Evolutionary conservation across 148 eudicot species (phyloP).

Genomic region (Oxyria digyna): DNA sequence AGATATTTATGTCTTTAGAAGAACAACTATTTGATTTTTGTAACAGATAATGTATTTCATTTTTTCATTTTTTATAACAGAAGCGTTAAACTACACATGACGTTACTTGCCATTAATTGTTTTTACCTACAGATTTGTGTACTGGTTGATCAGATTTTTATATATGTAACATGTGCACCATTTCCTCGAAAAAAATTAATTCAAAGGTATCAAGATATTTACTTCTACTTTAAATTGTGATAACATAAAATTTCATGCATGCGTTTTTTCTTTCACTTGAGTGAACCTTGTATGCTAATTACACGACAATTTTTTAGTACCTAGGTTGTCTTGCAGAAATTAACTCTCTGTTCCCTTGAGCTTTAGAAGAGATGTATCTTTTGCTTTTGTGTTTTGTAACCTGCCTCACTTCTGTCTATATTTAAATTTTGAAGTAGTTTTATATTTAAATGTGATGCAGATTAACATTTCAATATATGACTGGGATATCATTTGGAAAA

Average conservation of each 20-base stretch:
- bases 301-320: not conserved
- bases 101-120: not conserved
- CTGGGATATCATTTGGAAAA: slow-evolving; percentile 94
- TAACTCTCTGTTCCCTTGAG: not conserved
- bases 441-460: slow-evolving; percentile 28
- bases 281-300: not conserved
- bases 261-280: not conserved
- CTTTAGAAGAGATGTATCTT: not conserved
- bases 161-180: not conserved
- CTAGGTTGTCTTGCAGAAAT: not conserved
- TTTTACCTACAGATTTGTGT: too few relatives aligned
- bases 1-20: not conserved
- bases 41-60: not conserved
- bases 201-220: not conserved
- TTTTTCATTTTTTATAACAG: not conserved
- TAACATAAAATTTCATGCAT: not conserved
- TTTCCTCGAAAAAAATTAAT: not conserved
- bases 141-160: not conserved
- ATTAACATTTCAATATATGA: slow-evolving; percentile 79
- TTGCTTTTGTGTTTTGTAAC: not conserved
- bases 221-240: not conserved
- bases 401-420: not conserved
- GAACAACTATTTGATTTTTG: not conserved
- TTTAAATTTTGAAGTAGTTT: not conserved
- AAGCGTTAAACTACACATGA: too few relatives aligned